Conservation (phyloP, 208 protist genomes). For the Wallacemonas sp. region DNA sequence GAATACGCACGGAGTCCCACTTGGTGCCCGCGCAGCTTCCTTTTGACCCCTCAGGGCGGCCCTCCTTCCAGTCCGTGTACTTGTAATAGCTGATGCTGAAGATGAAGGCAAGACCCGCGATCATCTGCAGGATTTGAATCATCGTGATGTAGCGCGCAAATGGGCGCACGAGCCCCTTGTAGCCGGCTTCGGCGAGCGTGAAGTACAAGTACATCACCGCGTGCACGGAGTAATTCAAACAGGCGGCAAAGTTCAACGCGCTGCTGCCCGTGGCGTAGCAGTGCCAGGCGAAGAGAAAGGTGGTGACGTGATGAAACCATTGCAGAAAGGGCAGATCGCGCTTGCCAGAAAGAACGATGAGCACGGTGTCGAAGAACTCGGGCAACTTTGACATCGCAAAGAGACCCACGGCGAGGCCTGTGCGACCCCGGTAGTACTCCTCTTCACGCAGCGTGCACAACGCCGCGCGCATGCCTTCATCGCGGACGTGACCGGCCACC, state of each 20-base stretch:
- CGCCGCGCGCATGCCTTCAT: constrained; percentile 53
- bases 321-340: constrained; percentile 80
- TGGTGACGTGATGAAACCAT: constrained; percentile 92
- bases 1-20: constrained; percentile 51
- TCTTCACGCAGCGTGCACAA: constrained; percentile 64
- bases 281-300: constrained; percentile 90
- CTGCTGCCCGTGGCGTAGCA: constrained; percentile 58
- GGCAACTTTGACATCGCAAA: constrained; percentile 86
- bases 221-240: constrained; percentile 95
- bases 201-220: constrained; percentile 96
- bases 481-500: constrained; percentile 34
- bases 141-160: constrained; percentile 85
- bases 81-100: constrained; percentile 44
- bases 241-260: constrained; percentile 74
- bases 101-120: constrained; percentile 55
- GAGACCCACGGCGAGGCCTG: constrained; percentile 70
- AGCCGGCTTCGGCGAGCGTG: constrained; percentile 59
- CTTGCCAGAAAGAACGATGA: constrained; percentile 71
- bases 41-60: constrained; percentile 10
- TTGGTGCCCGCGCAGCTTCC: constrained; percentile 62
- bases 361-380: constrained; percentile 85
- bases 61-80: constrained; percentile 24
- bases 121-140: constrained; percentile 91
- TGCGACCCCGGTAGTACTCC: constrained; percentile 53
- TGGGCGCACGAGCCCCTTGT: constrained; percentile 55